Base-by-base conservation (phyloP, 768 basidiomycete species). In the Xerocomellus chrysenteron region DNA sequence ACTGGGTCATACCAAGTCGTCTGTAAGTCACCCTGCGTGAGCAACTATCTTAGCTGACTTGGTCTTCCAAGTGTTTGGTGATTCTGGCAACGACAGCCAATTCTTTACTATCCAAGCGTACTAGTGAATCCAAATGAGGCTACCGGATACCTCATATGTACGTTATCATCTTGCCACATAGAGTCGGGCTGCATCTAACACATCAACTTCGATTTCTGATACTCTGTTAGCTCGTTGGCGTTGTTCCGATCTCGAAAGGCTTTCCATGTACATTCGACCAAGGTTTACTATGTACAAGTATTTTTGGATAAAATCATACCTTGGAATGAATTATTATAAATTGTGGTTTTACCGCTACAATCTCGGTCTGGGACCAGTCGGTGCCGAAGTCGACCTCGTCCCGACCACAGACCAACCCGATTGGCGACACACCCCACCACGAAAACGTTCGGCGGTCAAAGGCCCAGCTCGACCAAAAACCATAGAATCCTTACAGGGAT, bases 1-100 rank as follows among this genome's bases (percentile, higher is more conserved):
- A 36, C 64, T 21, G 73, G 69, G 12, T 48, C 67, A 12, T 78
- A 78, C 57, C 58, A 67, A 19, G 10, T 78, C 40, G 68, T 73
- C 52, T 60, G 72, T 69, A 61, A 66, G 67, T 62, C 19, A 19
- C 40, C 11, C 28, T 33, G 26, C 41, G 12, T n/a, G n/a, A 49
- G 12, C n/a, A 41, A 14, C 17, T 19, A 40, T 26, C 19, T 11
- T 16, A 28, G 13, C 57, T 65, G 49, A 64, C 28, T 48, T n/a
- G 6, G 36, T 24, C 39, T 36, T 24, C 4, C 5, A 51, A 77
- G 74, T 75, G 21, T 63, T 73, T 36, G 73, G 70, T 26, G 69
- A 73, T 43, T 73, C 73, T 40, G 74, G 68, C n/a, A 60, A 73
- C 45, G 45, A 40, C 45, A 70, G 71, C 63, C 54, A 58, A 1